Base-by-base conservation (phyloP, 306 rosid species). In the Cyclanthera cordifolia region DNA sequence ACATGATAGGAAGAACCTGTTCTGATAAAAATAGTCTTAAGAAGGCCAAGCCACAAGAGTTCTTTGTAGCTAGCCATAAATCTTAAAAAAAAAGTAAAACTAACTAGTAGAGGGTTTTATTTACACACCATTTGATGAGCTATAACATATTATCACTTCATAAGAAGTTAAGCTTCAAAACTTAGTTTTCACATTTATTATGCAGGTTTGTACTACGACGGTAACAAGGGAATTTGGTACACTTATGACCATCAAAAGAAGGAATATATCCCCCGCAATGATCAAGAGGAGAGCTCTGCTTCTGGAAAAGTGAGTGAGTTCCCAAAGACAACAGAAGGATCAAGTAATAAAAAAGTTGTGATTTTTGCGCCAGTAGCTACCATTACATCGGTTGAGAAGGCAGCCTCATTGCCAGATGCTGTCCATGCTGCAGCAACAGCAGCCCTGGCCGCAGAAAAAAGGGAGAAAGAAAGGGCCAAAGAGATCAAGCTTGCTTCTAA, bases 401-500 rank as follows among this genome's bases (percentile, higher is more conserved):
- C 91, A 15, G 79, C 93, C 53, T 89, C 96, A 1, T 73, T 93
- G 84, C 94, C 98, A n/a, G 96, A 93, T 74, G 95, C 87, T 5
- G 94, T 90, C 67, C 94, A 83, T 80, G 95, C 98, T 78, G 98
- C 96, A 24, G 95, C 96, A 60, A 67, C 91, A 30, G 96, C 95
- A 59, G 97, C 97, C 46, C 80, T 86, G 75, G 96, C 98, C 75
- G 96, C 98, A 15, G 98, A 93, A 81, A 93, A 85, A 86, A 89
- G 81, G 77, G 98, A 92, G 74, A 92, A 86, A 67, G 98, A 93
- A 77, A 93, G 71, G 82, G 67, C 75, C 25, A 93, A 90, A 81
- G 98, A 93, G 84, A 89, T 93, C 55, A 93, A 93, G 74, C 87
- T 93, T 66, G 96, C 98, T 73, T 93, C 94, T 63, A 93, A 87